These are phyloP conservation scores for Hymenochaete sp. DNA, from an alignment of 1,284 basidiomycete species.

Conservation along the genomic window DNA sequence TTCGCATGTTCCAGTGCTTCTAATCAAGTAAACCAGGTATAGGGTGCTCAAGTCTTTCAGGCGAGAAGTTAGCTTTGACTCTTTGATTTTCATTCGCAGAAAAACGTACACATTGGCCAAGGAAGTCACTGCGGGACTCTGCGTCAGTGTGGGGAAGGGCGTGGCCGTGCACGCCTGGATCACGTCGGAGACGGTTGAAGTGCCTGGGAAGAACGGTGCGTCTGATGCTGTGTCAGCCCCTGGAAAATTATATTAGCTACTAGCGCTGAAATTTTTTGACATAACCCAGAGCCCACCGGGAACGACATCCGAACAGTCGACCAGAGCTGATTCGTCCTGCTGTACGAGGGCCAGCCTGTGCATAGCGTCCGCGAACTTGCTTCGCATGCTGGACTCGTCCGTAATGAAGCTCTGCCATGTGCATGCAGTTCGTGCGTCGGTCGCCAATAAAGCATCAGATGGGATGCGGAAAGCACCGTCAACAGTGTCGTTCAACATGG, in stretches of 20 bases:
- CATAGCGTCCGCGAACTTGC: conserved; percentile 25
- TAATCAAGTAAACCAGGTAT: no score
- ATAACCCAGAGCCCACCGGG: conserved; percentile 5
- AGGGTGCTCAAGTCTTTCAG: no score
- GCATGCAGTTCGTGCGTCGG: conserved; percentile 29
- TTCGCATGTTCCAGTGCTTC: no score
- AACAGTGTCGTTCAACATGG: conserved; percentile 24
- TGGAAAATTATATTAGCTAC: neutral
- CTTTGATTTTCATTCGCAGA: no score
- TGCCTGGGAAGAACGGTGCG: conserved; percentile 12
- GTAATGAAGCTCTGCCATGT: conserved; percentile 33
- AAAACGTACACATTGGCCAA: conserved; percentile 15
- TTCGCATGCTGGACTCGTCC: conserved; percentile 27
- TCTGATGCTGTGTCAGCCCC: neutral
- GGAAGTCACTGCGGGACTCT: conserved; percentile 13
- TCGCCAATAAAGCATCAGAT: conserved; percentile 28
- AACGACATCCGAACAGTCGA: conserved; percentile 20
- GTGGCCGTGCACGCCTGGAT: conserved; percentile 13
- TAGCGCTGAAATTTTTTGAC: neutral
- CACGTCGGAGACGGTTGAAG: conserved; percentile 13
- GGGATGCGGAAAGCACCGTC: conserved; percentile 33
- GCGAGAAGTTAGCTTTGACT: no score
- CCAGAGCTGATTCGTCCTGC: conserved; percentile 11
- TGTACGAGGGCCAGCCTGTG: conserved; percentile 17
- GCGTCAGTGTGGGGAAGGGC: conserved; percentile 17